phyloP scores from a whole-genome alignment of 192 early-diverging fungal species.

The Coemansia sp. region DNA sequence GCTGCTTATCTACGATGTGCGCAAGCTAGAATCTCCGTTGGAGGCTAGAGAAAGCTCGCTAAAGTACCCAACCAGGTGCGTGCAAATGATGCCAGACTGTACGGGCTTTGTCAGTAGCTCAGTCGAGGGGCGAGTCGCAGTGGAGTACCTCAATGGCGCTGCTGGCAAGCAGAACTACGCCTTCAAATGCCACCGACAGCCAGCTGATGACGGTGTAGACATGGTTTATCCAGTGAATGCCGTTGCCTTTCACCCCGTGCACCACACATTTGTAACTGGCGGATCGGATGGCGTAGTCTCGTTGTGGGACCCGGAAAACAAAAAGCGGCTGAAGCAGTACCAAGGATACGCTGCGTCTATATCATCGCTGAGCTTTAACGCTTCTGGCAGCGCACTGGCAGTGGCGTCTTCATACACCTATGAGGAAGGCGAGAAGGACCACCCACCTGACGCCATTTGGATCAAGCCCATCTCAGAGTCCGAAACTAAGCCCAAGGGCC shows the following conservation, averaged over 20 bases:
- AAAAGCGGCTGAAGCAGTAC: conserved; percentile 84
- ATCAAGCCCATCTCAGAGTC: conserved; percentile 69
- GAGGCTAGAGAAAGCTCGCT: conserved; percentile 76
- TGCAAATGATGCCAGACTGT: conserved; percentile 85
- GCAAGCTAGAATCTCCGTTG: conserved; percentile 74
- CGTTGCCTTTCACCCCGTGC: conserved; percentile 86
- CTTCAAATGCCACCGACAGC: conserved; percentile 95
- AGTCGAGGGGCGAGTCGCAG: conserved; percentile 92
- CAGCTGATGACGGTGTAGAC: conserved; percentile 70
- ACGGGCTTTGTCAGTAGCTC: conserved; percentile 88
- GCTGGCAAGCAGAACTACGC: conserved; percentile 80
- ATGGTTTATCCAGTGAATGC: conserved; percentile 92
- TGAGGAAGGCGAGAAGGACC: conserved; percentile 91
- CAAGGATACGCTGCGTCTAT: conserved; percentile 81
- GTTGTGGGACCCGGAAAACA: conserved; percentile 91
- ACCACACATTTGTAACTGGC: conserved; percentile 95
- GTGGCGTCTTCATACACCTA: conserved; percentile 92
- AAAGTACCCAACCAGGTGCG: conserved; percentile 86
- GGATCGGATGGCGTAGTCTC: conserved; percentile 90
- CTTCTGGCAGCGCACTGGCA: conserved; percentile 77
- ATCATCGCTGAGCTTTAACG: conserved; percentile 77
- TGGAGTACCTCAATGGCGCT: conserved; percentile 87
- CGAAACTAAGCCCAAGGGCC: conserved; percentile 64
- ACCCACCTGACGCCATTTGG: conserved; percentile 78
- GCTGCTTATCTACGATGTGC: conserved; percentile 82